Percentiles rank a stretch among this genome's conserved stretches.
These are phyloP conservation scores for Phylloporus arenicola DNA, from an alignment of 768 basidiomycete species.

Conservation along the genomic window DNA sequence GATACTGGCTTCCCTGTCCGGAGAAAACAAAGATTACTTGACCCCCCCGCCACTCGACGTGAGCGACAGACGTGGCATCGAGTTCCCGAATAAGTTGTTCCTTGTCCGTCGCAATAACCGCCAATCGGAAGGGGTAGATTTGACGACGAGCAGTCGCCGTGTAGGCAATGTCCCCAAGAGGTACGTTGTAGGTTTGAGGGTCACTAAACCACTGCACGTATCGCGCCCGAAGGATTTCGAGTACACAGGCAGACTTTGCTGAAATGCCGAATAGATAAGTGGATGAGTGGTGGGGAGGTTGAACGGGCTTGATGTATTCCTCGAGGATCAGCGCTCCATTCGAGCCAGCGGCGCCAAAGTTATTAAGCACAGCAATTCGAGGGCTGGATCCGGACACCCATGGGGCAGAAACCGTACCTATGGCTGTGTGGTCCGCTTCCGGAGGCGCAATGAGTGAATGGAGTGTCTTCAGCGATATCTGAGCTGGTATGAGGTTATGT, in stretches of 20 bases:
- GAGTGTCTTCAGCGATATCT: constrained; percentile 51
- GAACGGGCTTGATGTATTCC: constrained; percentile 34
- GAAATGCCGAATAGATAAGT: constrained; percentile 55
- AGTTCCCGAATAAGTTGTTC: constrained; percentile 47
- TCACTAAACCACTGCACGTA: constrained; percentile 47
- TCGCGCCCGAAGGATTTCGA: constrained; percentile 43
- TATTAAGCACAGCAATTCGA: constrained; percentile 60
- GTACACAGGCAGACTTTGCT: constrained; percentile 47
- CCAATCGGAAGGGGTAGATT: constrained; percentile 47
- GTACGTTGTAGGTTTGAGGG: constrained; percentile 15
- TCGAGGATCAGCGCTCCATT: constrained; percentile 60
- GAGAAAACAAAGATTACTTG: constrained; percentile 63
- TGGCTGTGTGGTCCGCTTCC: constrained; percentile 43
- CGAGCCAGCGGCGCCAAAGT: constrained; percentile 72
- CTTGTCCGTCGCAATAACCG: constrained; percentile 39
- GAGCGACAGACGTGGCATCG: constrained; percentile 28
- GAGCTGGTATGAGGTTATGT: constrained; percentile 49
- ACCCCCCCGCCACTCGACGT: constrained; percentile 23
- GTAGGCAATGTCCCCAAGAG: constrained; percentile 55
- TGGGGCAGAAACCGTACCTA: constrained; percentile 34
- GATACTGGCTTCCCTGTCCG: constrained; percentile 67
- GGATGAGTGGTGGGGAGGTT: background rate
- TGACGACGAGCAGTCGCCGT: constrained; percentile 63
- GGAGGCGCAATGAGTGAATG: constrained; percentile 54
- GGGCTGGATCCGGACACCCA: constrained; percentile 42